These are phyloP conservation scores for Wickerhamiella spandovensis DNA, from an alignment of 805 yeast species.

Conservation along the genomic window DNA sequence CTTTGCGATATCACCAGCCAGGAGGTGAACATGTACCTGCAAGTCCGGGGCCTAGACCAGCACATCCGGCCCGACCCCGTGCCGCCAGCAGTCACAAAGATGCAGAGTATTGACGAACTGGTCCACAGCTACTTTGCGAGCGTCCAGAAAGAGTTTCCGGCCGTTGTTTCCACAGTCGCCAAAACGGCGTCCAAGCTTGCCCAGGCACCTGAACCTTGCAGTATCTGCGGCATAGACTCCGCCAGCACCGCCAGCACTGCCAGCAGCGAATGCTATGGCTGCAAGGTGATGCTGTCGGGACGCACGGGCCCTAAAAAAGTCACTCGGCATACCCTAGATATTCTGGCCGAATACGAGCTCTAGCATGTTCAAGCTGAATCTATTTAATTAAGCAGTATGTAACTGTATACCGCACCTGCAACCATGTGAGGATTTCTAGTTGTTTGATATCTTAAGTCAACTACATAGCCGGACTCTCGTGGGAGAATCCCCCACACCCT, in stretches of 20 bases:
- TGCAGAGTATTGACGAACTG: constrained; percentile 71
- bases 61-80: constrained; percentile 19
- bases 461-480: too few relatives aligned
- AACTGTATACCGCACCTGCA: background rate
- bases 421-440: too few relatives aligned
- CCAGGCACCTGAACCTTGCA: constrained; percentile 15
- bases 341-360: constrained; percentile 3
- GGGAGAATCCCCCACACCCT: too few relatives aligned
- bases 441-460: too few relatives aligned
- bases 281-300: constrained; percentile 6
- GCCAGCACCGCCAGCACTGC: too few relatives aligned
- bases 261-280: constrained; percentile 15
- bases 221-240: constrained; percentile 13
- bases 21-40: constrained; percentile 48
- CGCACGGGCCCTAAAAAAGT: background rate
- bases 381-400: too few relatives aligned
- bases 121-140: constrained; percentile 56
- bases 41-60: constrained; percentile 29
- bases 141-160: constrained; percentile 69
- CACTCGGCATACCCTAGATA: background rate
- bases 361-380: background rate
- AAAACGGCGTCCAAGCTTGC: constrained; percentile 68
- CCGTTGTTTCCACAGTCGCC: constrained; percentile 84
- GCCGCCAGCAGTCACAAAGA: constrained; percentile 38
- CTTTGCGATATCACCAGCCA: constrained; percentile 58